Evolutionary conservation across 2,329 filamentous ascomycete species (phyloP), one percentile per base, ranked within the genome.

Genomic region (Pseudopithomyces chartarum): DNA sequence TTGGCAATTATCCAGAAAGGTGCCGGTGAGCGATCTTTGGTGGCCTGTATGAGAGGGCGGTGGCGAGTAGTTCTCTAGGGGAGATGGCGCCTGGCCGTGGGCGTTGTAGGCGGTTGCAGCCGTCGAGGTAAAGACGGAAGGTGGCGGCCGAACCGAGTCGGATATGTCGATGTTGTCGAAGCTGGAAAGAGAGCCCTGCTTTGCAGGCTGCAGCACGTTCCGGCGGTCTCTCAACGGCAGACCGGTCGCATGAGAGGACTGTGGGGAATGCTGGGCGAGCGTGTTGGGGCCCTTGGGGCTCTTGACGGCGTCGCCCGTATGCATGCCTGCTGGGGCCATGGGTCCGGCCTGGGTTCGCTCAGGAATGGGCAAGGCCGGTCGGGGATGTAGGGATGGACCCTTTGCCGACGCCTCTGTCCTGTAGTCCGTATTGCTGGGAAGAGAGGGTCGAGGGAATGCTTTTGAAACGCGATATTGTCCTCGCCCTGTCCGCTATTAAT

Each of bases 1-100:
- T 56, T 67, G 67, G 59, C 69, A 73, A 60, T 75, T 76, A 66
- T 75, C 68, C 53, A 76, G 65, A 51, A 76, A 67, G 0, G 73
- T 72, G 53, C 69, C 70, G 7, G 74, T 76, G 56, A 76, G 48
- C 1, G 70, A 70, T 15, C 72, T 66, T 56, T 74, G 69, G 60
- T 75, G 74, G 52, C 58, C 64, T 52, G 54, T 62, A 23, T 57
- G 63, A 46, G 60, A 47, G 32, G 66, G 44, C 8, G 63, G 44
- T 7, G 63, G 49, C 12, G 61, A 56, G 58, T 68, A 69, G 53
- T 69, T 57, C 15, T 74, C 65, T 13, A 72, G 57, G 13, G 69
- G 68, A 29, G 67, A 70, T 56, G 66, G 65, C 17, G 59, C 57
- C 43, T 65, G 55, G 49, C 54, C 53, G 57, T 75, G 70, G 23